These are phyloP conservation scores for Metschnikowia gruessii DNA, from an alignment of 805 yeast species.

Conservation along the genomic window DNA sequence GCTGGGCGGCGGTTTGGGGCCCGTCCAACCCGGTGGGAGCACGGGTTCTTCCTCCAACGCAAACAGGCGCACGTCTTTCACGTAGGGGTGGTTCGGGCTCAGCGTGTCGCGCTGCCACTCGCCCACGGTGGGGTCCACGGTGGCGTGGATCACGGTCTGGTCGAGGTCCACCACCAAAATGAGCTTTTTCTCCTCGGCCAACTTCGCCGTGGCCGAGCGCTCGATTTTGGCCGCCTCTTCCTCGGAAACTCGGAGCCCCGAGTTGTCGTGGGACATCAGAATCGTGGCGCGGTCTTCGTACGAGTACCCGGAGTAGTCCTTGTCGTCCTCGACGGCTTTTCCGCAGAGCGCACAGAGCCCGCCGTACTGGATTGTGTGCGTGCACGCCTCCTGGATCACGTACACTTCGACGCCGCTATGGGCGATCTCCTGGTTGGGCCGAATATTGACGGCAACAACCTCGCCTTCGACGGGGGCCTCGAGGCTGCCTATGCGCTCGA, in stretches of 20 bases:
- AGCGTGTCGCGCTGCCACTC: slow-evolving; percentile 89
- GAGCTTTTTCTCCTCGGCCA: slow-evolving; percentile 62
- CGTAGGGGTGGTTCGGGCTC: slow-evolving; percentile 81
- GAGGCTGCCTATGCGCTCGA: slow-evolving; percentile 69
- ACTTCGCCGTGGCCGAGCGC: slow-evolving; percentile 55
- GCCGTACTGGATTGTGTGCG: slow-evolving; percentile 90
- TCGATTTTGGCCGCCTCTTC: slow-evolving; percentile 88
- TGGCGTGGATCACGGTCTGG: slow-evolving; percentile 96
- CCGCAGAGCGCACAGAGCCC: slow-evolving; percentile 96
- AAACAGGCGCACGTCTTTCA: slow-evolving; percentile 78
- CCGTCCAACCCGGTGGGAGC: slow-evolving; percentile 55
- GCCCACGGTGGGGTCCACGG: slow-evolving; percentile 95
- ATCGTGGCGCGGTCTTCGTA: slow-evolving; percentile 77
- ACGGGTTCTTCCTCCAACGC: slow-evolving; percentile 72
- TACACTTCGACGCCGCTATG: slow-evolving; percentile 47
- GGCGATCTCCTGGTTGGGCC: slow-evolving; percentile 58
- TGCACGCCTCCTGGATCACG: slow-evolving; percentile 73
- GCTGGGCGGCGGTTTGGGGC: slow-evolving; percentile 56
- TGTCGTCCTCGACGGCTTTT: slow-evolving; percentile 60
- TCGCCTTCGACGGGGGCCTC: slow-evolving; percentile 83
- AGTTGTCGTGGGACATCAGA: slow-evolving; percentile 84
- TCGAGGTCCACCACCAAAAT: slow-evolving; percentile 94
- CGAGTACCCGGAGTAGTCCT: slow-evolving; percentile 70
- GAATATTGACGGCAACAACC: slow-evolving; percentile 48
- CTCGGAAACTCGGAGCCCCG: slow-evolving; percentile 76